Evolutionary conservation across 305 asterid genomes (phyloP), one percentile per base, ranked within the genome.

Genomic region (Ilex paraguariensis): DNA sequence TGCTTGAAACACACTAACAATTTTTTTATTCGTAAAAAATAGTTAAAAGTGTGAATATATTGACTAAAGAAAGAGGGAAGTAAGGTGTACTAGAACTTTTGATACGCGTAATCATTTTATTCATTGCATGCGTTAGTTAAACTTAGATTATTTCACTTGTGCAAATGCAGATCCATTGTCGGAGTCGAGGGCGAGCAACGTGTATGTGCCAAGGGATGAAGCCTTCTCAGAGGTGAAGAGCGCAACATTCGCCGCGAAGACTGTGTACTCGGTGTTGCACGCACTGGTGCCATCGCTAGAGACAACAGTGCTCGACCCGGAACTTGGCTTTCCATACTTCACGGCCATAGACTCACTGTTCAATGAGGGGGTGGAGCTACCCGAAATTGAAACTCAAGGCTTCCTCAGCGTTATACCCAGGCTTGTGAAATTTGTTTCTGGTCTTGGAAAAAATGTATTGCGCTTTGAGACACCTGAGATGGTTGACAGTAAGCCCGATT

Each of bases 161-260:
- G 28, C 28, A 21, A 21, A 36, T 54, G 68, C 65, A 81, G 90
- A 83, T 72, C 81, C 83, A 30, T 52, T 71, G 45, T 75, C 90
- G 0, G 90, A 84, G 75, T 13, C 80, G 0, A 73, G 79, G 66
- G 14, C 50, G 51, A 0, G 10, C 13, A 21, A 0, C 44, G 50
- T 70, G 5, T 84, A 84, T 54, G 87, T 84, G 55, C 90, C 90
- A 5, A 72, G 90, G 63, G 87, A 84, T 45, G 90, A 84, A 57
- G 67, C 64, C 4, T 83, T 90, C 59, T 68, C 91, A 1, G 83
- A 79, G 50, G 67, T 83, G 14, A 91, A 91, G 80, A 50, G 63
- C 39, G 5, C 16, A 65, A 60, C 82, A 12, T 91, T 88, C 81
- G 31, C 66, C 0, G 86, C 79, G 15, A 86, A 82, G 32, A 62